Conservation (phyloP, 805 yeast genomes). For the Candida caryicola region DNA sequence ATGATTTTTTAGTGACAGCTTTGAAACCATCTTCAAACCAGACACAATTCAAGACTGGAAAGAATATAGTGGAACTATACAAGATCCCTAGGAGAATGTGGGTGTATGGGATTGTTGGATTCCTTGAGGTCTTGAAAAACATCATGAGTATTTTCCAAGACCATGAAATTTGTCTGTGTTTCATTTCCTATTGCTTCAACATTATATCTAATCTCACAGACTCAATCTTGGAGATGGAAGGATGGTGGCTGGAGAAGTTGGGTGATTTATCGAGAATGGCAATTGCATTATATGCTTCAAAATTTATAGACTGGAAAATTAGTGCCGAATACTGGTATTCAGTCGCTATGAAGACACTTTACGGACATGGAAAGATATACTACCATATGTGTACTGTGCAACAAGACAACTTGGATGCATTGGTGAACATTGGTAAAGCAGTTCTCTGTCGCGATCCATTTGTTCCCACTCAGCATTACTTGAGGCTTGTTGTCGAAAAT, state of each 20-base stretch:
- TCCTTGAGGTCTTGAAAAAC: slow-evolving; percentile 71
- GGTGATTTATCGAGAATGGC: slow-evolving; percentile 89
- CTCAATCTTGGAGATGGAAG: slow-evolving; percentile 55
- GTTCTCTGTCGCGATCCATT: slow-evolving; percentile 80
- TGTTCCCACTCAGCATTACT: slow-evolving; percentile 77
- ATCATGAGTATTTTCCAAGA: slow-evolving; percentile 70
- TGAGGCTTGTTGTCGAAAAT: slow-evolving; percentile 74
- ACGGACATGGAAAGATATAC: slow-evolving; percentile 82
- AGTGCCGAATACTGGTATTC: slow-evolving; percentile 83
- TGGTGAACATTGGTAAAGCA: slow-evolving; percentile 75
- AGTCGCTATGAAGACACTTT: slow-evolving; percentile 66
- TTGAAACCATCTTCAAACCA: slow-evolving; percentile 55
- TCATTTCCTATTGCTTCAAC: slow-evolving; percentile 69
- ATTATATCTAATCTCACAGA: slow-evolving; percentile 54
- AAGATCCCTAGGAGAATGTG: slow-evolving; percentile 77
- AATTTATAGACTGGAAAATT: slow-evolving; percentile 81
- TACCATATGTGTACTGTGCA: slow-evolving; percentile 88
- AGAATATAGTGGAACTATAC: slow-evolving; percentile 71
- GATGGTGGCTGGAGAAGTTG: slow-evolving; percentile 80
- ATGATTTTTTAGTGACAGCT: slow-evolving; percentile 69
- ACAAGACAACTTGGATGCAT: slow-evolving; percentile 70
- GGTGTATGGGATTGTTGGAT: slow-evolving; percentile 84
- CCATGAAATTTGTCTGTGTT: slow-evolving; percentile 75
- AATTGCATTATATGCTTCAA: slow-evolving; percentile 75
- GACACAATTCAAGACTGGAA: slow-evolving; percentile 63